Evolutionary conservation across 1,284 basidiomycete species (phyloP).

Genomic region (Sanghuangporus baumii): DNA sequence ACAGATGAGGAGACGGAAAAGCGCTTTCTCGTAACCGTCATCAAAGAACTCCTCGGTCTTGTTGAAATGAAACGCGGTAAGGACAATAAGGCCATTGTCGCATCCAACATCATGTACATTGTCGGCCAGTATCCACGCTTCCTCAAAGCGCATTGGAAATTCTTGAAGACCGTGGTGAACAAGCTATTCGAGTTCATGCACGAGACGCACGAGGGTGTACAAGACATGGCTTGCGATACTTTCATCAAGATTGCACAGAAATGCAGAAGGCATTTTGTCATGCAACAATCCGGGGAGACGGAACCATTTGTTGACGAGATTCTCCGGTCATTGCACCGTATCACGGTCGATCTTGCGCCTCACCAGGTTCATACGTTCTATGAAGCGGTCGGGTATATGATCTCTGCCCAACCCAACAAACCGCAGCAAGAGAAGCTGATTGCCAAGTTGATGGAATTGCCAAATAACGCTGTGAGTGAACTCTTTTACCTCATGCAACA

Average conservation of each 20-base stretch:
- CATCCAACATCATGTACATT: constrained; percentile 99
- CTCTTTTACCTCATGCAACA: neutral
- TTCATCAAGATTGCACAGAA: constrained; percentile 99
- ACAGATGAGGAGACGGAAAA: constrained; percentile 97
- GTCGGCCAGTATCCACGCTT: constrained; percentile 99
- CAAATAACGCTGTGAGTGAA: constrained; percentile 85
- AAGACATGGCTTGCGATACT: constrained; percentile 99
- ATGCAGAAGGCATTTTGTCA: constrained; percentile 96
- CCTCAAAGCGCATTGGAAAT: constrained; percentile 99
- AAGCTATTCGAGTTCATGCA: constrained; percentile 99
- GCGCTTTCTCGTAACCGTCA: constrained; percentile 97
- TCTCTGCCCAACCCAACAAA: constrained; percentile 97
- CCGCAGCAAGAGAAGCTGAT: constrained; percentile 96
- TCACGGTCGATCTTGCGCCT: constrained; percentile 92
- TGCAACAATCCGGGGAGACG: constrained; percentile 96
- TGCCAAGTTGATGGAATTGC: constrained; percentile 93
- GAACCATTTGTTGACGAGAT: constrained; percentile 99
- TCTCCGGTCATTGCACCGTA: constrained; percentile 84
- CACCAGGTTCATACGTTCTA: constrained; percentile 97
- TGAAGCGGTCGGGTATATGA: constrained; percentile 99
- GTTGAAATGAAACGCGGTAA: constrained; percentile 99
- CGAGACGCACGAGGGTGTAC: constrained; percentile 99
- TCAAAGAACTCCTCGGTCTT: constrained; percentile 95
- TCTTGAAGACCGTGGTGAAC: constrained; percentile 99
- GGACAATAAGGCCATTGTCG: constrained; percentile 99